Conservation (phyloP, 495 filamentous ascomycete genomes). For the Astrothelium subdiscretum region DNA sequence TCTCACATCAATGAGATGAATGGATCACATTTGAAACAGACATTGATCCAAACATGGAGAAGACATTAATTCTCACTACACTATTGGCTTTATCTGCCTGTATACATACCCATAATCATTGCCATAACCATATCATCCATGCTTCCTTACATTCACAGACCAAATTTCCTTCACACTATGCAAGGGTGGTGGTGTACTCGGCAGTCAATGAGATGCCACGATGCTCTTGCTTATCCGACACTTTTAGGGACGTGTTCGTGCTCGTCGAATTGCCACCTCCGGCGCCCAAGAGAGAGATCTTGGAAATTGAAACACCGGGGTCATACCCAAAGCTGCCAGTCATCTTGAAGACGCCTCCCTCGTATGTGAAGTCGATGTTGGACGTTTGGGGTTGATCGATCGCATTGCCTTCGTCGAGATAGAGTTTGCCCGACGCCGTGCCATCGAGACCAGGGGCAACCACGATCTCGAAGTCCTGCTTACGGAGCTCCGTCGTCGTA, state of each 20-base stretch:
- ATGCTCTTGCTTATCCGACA: neutral
- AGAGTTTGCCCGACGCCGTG: constrained; percentile 38
- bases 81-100: neutral
- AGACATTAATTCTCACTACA: neutral
- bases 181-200: neutral
- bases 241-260: neutral
- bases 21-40: too few species aligned
- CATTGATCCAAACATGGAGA: too few species aligned
- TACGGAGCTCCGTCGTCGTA: constrained; percentile 58
- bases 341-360: constrained; percentile 9
- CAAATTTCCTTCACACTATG: neutral
- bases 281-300: constrained; percentile 15
- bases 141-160: neutral
- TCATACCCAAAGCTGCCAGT: constrained; percentile 19
- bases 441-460: constrained; percentile 47
- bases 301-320: constrained; percentile 11
- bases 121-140: neutral
- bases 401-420: constrained; percentile 35
- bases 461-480: constrained; percentile 56
- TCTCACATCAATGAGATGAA: too few species aligned
- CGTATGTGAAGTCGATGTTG: constrained; percentile 23
- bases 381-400: constrained; percentile 18
- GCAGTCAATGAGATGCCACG: neutral
- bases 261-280: constrained; percentile 1
- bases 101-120: neutral